Percentiles rank a stretch among this genome's conserved stretches.
These are phyloP conservation scores for Alliaria petiolata DNA, from an alignment of 345 rosid genomes.

Conservation along the genomic window DNA sequence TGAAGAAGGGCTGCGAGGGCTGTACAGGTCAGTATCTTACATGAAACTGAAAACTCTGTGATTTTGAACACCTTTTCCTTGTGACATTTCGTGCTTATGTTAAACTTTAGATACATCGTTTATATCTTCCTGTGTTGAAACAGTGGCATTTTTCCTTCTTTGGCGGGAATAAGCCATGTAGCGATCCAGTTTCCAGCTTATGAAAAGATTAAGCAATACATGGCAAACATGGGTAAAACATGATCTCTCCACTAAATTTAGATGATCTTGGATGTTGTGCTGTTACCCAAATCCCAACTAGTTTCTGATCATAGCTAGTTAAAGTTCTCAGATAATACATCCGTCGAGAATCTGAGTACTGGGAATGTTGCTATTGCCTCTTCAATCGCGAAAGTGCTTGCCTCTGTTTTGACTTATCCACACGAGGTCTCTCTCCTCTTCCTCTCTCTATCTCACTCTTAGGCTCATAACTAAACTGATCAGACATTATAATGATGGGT, in stretches of 20 bases:
- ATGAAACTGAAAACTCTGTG: neutral
- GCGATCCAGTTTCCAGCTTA: constrained; percentile 97
- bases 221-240: constrained; percentile 64
- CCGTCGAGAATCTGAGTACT: constrained; percentile 55
- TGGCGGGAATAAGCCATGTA: constrained; percentile 91
- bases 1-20: constrained; percentile 89
- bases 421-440: constrained; percentile 65
- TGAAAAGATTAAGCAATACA: constrained; percentile 76
- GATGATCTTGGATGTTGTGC: neutral
- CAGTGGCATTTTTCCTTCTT: constrained; percentile 94
- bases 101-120: neutral
- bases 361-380: constrained; percentile 76
- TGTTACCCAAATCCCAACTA: neutral
- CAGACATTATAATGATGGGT: neutral
- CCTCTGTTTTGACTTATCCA: constrained; percentile 84
- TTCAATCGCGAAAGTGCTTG: constrained; percentile 69
- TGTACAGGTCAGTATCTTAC: constrained; percentile 65
- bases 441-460: neutral
- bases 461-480: neutral
- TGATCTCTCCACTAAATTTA: neutral
- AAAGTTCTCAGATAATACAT: constrained; percentile 52
- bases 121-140: constrained; percentile 31
- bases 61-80: neutral
- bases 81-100: neutral
- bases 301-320: constrained; percentile 31